Conservation (phyloP, 164 flowering plant genomes). For the Magnolia changhungtana region DNA sequence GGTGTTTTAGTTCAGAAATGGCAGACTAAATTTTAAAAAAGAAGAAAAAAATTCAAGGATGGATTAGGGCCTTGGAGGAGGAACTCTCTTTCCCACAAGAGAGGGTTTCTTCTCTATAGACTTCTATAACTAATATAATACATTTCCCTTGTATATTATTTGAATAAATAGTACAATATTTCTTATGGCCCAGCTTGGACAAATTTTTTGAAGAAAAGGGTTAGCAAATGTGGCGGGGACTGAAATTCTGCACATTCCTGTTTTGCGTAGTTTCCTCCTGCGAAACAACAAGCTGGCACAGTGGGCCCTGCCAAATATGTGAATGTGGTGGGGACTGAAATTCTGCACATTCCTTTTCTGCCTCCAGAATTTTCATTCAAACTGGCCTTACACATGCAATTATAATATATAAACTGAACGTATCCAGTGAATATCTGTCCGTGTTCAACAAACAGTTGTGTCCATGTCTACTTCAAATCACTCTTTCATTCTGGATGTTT, state of each 20-base stretch:
- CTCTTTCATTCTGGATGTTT: no score
- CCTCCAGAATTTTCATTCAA: not conserved
- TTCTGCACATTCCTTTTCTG: not conserved
- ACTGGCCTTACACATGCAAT: not conserved
- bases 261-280: not conserved
- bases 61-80: no score
- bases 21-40: no score
- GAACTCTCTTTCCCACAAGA: no score
- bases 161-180: not conserved
- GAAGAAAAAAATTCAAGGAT: no score
- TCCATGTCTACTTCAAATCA: not conserved
- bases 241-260: not conserved
- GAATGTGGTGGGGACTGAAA: no score
- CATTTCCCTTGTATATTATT: not conserved
- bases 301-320: not conserved
- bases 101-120: not conserved
- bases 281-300: not conserved
- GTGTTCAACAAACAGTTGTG: not conserved
- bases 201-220: not conserved
- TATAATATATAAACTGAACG: not conserved
- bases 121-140: not conserved
- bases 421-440: not conserved
- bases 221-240: not conserved
- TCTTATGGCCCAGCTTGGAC: not conserved
- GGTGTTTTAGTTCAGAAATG: no score